These are phyloP conservation scores for Polysphondylium violaceum DNA, from an alignment of 78 protist species.

Conservation along the genomic window DNA sequence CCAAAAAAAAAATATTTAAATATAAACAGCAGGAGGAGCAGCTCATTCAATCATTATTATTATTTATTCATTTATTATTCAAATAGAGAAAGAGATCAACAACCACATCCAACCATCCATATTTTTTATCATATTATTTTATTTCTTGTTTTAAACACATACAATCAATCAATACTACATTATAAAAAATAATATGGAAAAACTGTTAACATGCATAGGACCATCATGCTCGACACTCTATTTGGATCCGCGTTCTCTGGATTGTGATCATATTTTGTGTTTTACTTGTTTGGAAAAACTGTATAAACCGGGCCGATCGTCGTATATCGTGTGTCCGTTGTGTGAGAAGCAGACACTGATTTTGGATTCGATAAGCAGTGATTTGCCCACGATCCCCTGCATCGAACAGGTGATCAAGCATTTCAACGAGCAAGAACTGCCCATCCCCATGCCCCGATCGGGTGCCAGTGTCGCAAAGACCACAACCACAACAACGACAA, in stretches of 20 bases:
- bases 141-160: no score
- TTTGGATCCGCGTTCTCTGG: conserved; percentile 34
- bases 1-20: no score
- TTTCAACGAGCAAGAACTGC: background rate
- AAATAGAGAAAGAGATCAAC: no score
- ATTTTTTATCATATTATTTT: no score
- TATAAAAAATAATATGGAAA: conserved; percentile 57
- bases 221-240: conserved; percentile 33
- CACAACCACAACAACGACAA: conserved; percentile 11
- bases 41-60: no score
- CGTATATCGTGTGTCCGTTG: conserved; percentile 56
- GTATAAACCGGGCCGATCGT: conserved; percentile 34
- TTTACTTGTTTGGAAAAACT: conserved; percentile 13
- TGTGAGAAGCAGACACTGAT: conserved; percentile 53
- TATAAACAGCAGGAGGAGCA: no score
- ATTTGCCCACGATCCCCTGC: conserved; percentile 5
- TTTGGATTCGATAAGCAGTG: background rate
- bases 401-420: conserved; percentile 25
- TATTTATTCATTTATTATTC: no score
- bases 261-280: conserved; percentile 68
- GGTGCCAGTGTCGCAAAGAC: background rate
- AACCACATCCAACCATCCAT: no score
- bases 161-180: no score
- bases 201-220: conserved; percentile 62
- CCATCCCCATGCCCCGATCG: background rate